Conservation (phyloP, 2,329 filamentous ascomycete genomes). For the Fusarium tuaranense region DNA sequence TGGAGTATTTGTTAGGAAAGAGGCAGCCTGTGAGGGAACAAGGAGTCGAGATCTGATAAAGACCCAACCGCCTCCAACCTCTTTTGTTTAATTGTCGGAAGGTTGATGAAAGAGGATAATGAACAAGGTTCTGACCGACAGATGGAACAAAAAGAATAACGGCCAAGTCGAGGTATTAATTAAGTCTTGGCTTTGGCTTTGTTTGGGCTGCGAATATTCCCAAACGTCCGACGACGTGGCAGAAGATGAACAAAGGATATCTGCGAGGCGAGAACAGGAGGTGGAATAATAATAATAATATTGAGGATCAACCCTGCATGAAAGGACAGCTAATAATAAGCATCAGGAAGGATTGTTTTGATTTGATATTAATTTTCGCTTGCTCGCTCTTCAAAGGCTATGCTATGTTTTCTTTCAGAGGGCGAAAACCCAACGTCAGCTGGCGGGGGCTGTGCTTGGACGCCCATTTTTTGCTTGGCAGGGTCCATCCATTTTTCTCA, state of each 20-base stretch:
- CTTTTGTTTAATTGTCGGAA: not conserved
- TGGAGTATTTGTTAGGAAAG: constrained; percentile 5
- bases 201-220: constrained; percentile 7
- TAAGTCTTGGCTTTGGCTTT: not conserved
- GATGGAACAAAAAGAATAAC: not conserved
- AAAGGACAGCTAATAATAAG: not conserved
- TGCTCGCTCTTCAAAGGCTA: not conserved
- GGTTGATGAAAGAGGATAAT: not conserved
- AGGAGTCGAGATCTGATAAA: constrained; percentile 20
- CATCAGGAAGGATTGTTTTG: not conserved
- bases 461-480: constrained; percentile 32
- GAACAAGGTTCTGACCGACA: not conserved
- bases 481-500: constrained; percentile 12
- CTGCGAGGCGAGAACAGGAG: not conserved
- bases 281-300: not conserved
- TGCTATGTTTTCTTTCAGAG: not conserved
- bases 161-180: constrained; percentile 16
- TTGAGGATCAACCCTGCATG: constrained; percentile 21
- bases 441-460: constrained; percentile 36
- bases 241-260: constrained; percentile 5
- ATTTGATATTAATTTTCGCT: not conserved
- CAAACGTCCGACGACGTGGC: constrained; percentile 1
- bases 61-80: constrained; percentile 12
- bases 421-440: constrained; percentile 45
- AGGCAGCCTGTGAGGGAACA: constrained; percentile 4